These are phyloP conservation scores for Dactylellina drechsleri DNA, from an alignment of 2,329 filamentous ascomycete genomes.

Conservation along the genomic window DNA sequence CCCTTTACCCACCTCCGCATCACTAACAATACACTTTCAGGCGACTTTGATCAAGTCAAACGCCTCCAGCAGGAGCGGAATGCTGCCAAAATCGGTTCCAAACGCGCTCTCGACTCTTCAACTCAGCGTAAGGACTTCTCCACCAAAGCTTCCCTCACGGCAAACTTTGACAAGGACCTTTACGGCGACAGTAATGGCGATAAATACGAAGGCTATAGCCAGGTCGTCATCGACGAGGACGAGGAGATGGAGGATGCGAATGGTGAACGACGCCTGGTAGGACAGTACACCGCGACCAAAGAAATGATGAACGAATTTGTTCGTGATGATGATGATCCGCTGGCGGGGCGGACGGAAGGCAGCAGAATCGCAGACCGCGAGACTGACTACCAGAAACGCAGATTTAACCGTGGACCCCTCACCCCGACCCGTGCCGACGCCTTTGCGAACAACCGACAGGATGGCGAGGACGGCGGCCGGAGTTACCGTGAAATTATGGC, in stretches of 20 bases:
- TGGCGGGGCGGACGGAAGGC: conserved; percentile 86
- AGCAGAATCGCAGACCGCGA: conserved; percentile 91
- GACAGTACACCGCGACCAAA: conserved; percentile 93
- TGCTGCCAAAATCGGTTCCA: conserved; percentile 74
- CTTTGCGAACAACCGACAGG: conserved; percentile 79
- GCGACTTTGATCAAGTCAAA: conserved; percentile 87
- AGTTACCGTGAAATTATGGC: conserved; percentile 94
- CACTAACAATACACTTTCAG: conserved; percentile 60
- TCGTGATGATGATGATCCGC: conserved; percentile 87
- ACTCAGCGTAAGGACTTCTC: conserved; percentile 83
- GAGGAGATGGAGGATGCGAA: conserved; percentile 80
- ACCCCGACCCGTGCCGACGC: conserved; percentile 87
- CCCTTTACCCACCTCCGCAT: not conserved
- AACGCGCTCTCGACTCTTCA: conserved; percentile 80
- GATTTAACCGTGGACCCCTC: conserved; percentile 81
- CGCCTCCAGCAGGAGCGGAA: conserved; percentile 94
- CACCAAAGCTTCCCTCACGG: conserved; percentile 90
- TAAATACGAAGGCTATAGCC: conserved; percentile 89
- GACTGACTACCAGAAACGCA: conserved; percentile 96
- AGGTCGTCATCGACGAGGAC: conserved; percentile 84
- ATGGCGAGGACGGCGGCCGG: conserved; percentile 74
- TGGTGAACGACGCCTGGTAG: conserved; percentile 79
- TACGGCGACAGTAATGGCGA: conserved; percentile 81
- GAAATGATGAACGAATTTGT: conserved; percentile 95
- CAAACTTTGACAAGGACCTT: conserved; percentile 85